Conservation (phyloP, 2,329 filamentous ascomycete genomes). For the Colletotrichum sp. region DNA sequence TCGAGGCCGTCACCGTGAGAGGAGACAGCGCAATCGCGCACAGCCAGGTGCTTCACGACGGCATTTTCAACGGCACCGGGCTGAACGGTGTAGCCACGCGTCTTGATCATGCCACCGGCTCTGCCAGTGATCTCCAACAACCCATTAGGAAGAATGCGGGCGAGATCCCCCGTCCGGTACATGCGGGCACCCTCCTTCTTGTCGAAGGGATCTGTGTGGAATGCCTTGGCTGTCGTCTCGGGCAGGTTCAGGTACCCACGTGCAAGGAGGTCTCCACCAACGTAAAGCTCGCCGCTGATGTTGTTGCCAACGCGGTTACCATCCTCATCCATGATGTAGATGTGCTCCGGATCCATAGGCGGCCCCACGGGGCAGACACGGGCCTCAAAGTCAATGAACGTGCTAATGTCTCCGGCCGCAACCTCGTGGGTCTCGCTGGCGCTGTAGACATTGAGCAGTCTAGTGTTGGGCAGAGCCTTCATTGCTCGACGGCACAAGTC, state of each 20-base stretch:
- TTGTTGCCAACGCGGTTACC: conserved; percentile 68
- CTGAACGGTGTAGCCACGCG: conserved; percentile 79
- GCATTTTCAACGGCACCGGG: conserved; percentile 78
- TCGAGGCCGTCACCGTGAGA: conserved; percentile 80
- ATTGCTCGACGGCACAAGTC: conserved; percentile 74
- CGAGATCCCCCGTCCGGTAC: conserved; percentile 78
- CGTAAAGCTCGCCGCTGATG: conserved; percentile 73
- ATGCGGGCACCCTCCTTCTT: conserved; percentile 65
- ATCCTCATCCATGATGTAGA: conserved; percentile 75
- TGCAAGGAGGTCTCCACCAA: conserved; percentile 76
- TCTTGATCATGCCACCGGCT: conserved; percentile 81
- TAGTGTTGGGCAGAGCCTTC: conserved; percentile 69
- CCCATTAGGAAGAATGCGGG: conserved; percentile 69
- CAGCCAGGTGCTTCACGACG: conserved; percentile 72
- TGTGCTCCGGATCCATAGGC: conserved; percentile 69
- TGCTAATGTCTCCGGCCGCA: conserved; percentile 75
- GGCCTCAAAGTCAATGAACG: conserved; percentile 67
- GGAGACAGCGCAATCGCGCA: conserved; percentile 73
- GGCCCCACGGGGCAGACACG: conserved; percentile 77
- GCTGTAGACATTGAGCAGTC: conserved; percentile 81
- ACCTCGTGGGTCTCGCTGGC: conserved; percentile 84
- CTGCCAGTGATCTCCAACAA: conserved; percentile 78
- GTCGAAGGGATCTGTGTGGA: conserved; percentile 70
- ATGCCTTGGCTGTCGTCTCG: conserved; percentile 76
- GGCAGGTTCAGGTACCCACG: conserved; percentile 81